Conservation (phyloP, 768 basidiomycete species). For the Lactarius psammicola region DNA sequence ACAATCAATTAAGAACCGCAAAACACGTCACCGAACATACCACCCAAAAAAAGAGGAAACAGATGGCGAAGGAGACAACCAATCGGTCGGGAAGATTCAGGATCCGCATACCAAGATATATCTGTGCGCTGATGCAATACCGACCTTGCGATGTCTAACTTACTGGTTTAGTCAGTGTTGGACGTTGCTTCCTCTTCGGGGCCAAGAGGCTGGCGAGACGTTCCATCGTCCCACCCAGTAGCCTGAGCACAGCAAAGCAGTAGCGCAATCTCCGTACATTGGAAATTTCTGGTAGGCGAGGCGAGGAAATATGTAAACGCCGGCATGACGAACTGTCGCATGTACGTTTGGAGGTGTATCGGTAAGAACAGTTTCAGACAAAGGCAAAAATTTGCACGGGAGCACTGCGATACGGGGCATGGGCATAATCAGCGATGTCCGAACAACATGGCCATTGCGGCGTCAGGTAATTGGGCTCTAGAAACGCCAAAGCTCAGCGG, state of each 20-base stretch:
- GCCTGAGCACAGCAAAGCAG: neutral
- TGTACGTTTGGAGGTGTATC: constrained; percentile 1
- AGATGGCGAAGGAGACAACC: neutral
- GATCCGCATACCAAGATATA: neutral
- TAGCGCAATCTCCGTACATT: neutral
- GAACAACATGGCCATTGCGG: constrained; percentile 1
- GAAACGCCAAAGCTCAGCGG: constrained; percentile 4
- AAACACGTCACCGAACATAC: neutral
- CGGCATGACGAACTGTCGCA: neutral
- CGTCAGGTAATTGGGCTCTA: neutral
- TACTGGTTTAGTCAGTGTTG: neutral
- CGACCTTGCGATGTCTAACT: neutral
- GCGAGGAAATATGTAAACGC: neutral
- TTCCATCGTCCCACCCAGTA: no score
- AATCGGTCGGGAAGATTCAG: neutral
- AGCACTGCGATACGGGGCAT: neutral
- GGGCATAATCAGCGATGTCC: neutral
- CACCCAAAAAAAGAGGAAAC: neutral
- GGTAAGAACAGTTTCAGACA: neutral
- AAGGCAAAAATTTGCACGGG: neutral
- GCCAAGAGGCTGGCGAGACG: neutral
- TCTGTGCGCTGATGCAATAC: no score
- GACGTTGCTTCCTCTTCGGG: neutral
- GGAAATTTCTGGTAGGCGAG: neutral
- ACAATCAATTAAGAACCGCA: neutral